These are phyloP conservation scores for Prunus mume DNA, from an alignment of 306 rosid genomes.

Conservation along the genomic window DNA sequence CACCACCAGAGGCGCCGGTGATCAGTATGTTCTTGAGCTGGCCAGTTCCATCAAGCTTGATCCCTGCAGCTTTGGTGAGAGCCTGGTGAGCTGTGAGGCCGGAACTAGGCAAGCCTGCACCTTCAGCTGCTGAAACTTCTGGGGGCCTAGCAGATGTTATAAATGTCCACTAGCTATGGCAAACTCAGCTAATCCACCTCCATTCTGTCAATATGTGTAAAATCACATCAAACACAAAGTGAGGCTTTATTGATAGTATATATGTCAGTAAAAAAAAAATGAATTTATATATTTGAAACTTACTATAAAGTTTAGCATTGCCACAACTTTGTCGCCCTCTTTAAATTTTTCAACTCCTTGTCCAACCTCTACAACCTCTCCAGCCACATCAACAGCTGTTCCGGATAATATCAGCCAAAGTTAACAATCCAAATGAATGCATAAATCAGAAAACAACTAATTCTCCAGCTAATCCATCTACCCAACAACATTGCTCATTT, in stretches of 20 bases:
- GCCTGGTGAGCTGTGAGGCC: constrained; percentile 61
- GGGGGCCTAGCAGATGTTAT: constrained; percentile 40
- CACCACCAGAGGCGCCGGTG: constrained; percentile 64
- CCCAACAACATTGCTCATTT: too few species aligned
- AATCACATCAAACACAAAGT: not conserved
- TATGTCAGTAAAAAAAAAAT: constrained; percentile 13
- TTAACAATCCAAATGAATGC: not conserved
- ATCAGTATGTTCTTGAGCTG: constrained; percentile 46
- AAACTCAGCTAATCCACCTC: constrained; percentile 71
- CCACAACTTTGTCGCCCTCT: constrained; percentile 64
- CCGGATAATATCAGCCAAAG: not conserved
- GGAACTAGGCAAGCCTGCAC: constrained; percentile 45
- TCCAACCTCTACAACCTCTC: constrained; percentile 59
- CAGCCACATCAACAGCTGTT: constrained; percentile 62
- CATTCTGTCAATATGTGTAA: constrained; percentile 33
- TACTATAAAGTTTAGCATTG: constrained; percentile 30
- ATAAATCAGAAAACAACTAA: not conserved
- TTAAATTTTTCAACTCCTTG: constrained; percentile 44
- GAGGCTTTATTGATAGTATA: not conserved
- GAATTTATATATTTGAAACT: not conserved
- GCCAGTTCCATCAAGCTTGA: constrained; percentile 59
- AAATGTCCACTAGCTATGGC: constrained; percentile 40
- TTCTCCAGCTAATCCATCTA: too few species aligned
- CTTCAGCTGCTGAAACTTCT: constrained; percentile 61
- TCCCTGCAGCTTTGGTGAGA: constrained; percentile 45